A percentile compares a stretch with the other conserved stretches of the same genome.
These are phyloP conservation scores for Babesia divergens DNA, from an alignment of 169 alveolate genomes.

Conservation along the genomic window DNA sequence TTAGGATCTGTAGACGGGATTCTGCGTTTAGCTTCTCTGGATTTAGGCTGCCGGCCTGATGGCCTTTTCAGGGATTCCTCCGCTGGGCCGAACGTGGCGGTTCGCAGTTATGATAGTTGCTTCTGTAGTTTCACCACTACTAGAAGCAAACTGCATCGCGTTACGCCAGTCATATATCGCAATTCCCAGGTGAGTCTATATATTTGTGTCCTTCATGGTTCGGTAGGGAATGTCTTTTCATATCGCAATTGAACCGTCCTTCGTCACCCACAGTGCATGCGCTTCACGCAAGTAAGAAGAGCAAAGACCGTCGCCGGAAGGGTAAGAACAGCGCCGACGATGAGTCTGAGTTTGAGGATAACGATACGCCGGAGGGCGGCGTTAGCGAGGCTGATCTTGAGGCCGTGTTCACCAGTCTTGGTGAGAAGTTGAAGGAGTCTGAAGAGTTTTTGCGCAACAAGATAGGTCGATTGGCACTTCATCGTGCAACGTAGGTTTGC, in stretches of 20 bases:
- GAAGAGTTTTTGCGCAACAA: conserved; percentile 33
- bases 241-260: neutral
- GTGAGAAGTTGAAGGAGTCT: conserved; percentile 13
- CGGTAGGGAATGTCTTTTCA: neutral
- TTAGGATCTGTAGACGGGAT: no score
- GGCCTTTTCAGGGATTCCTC: neutral
- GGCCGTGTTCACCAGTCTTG: neutral
- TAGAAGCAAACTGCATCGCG: neutral
- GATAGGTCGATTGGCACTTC: conserved; percentile 36
- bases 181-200: neutral
- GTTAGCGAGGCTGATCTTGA: conserved; percentile 42
- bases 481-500: conserved; percentile 55
- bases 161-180: neutral
- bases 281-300: conserved; percentile 6
- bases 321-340: neutral
- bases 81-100: neutral
- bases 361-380: neutral
- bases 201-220: neutral
- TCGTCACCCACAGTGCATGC: neutral
- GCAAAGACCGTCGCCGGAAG: neutral
- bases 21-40: neutral
- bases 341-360: neutral
- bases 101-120: neutral
- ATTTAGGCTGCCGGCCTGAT: neutral
- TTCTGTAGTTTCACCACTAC: neutral